Conservation (phyloP, 176 grass and related monocot genomes). For the Otatea glauca region DNA sequence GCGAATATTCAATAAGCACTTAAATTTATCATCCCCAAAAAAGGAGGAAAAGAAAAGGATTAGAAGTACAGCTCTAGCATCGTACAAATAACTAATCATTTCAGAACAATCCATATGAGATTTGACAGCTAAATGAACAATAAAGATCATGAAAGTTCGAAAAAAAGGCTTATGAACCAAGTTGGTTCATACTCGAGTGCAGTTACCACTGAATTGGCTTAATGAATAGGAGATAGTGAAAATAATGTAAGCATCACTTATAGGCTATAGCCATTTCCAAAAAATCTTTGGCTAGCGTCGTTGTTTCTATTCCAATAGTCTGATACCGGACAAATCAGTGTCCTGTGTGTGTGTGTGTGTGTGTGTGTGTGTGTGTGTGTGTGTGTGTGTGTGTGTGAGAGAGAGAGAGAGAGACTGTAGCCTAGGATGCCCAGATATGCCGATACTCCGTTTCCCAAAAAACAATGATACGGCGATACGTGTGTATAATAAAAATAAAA, state of each 20-base stretch:
- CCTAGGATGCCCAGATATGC: too few species aligned
- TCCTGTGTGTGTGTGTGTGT: neutral
- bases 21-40: conserved; percentile 22
- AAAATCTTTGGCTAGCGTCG: neutral
- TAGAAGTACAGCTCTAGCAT: conserved; percentile 30
- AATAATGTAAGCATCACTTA: neutral
- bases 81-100: neutral
- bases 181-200: neutral
- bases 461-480: too few species aligned
- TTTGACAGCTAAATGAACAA: conserved; percentile 17
- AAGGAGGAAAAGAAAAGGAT: neutral
- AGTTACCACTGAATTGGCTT: neutral
- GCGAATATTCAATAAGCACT: conserved; percentile 12
- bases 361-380: too few species aligned
- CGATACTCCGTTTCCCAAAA: too few species aligned
- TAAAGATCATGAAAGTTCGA: neutral
- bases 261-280: neutral
- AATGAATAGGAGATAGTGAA: neutral
- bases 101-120: conserved; percentile 18
- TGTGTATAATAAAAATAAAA: too few species aligned
- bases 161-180: neutral
- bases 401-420: neutral
- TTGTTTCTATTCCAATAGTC: neutral
- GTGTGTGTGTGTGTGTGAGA: too few species aligned
- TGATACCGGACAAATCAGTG: neutral